Conservation (phyloP, 208 protist genomes). For the Wallacemonas sp. region DNA sequence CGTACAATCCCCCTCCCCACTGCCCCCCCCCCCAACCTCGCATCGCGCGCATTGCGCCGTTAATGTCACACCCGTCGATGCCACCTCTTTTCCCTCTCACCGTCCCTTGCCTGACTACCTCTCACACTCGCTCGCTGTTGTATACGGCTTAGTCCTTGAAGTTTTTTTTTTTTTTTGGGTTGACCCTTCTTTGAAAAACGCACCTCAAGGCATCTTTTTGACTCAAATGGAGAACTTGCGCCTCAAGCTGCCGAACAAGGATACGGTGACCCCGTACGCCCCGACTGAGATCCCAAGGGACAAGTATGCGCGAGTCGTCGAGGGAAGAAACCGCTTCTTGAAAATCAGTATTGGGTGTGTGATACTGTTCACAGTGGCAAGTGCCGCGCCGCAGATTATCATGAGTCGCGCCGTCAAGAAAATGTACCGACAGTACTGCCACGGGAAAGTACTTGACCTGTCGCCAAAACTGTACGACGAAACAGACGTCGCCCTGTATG, state of each 20-base stretch:
- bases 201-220: too few species aligned
- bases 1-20: too few species aligned
- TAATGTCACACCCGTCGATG: too few species aligned
- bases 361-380: conserved; percentile 42
- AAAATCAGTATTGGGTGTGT: conserved; percentile 41
- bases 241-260: conserved; percentile 1
- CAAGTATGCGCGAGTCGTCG: conserved; percentile 77
- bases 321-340: conserved; percentile 73
- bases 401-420: conserved; percentile 53
- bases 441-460: conserved; percentile 74
- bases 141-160: too few species aligned
- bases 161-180: too few species aligned
- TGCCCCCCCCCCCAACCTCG: too few species aligned
- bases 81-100: too few species aligned
- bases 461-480: conserved; percentile 80
- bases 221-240: conserved; percentile 8
- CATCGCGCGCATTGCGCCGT: too few species aligned
- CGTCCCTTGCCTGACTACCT: too few species aligned
- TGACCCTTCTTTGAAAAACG: too few species aligned
- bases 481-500: conserved; percentile 69
- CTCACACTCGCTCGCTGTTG: too few species aligned
- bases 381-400: conserved; percentile 51
- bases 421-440: conserved; percentile 55
- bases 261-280: conserved; percentile 30
- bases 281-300: conserved; percentile 60